Evolutionary conservation across 192 early-diverging fungal species (phyloP), one percentile per base, ranked within the genome.

Genomic region (Coemansia sp.): DNA sequence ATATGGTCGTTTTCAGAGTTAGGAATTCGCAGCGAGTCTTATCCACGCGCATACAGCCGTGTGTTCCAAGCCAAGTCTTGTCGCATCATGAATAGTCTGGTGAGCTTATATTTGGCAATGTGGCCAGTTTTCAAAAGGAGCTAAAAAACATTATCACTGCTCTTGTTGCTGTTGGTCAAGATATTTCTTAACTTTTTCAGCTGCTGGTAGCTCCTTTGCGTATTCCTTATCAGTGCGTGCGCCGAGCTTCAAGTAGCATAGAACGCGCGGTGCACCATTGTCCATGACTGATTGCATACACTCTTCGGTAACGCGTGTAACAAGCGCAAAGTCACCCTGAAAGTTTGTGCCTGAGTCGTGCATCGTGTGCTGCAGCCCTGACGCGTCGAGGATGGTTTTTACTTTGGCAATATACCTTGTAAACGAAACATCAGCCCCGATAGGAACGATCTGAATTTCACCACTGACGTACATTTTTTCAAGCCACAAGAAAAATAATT

Each of bases 291-390:
- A 68, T 49, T 75, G 68, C 78, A 80, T 80, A 28, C 78, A 80
- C 59, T 74, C 42, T 55, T 72, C 64, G 2, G 63, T 63, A 25
- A 80, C 78, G 10, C 58, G 35, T 1, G 66, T 35, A 9, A 80
- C 66, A n/a, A 75, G 63, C 2, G 72, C 60, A 53, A 74, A 80
- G 16, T 80, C 78, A 35, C 78, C 78, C 49, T 80, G 72, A 15
- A 80, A 74, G 46, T 80, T 80, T 0, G 78, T 80, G 2, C 78
- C 78, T 0, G 78, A 72, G 39, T 80, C 78, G 31, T 80, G 78
- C 78, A 80, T 80, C 23, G 78, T 75, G 48, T 80, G 78, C 53
- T 74, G 62, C 18, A 80, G 66, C 8, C 72, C 78, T 7, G 78
- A 80, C 7, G 29, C 65, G 25, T 74, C 65, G n/a, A 80, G 62